These are phyloP conservation scores for Ophiostoma sp. DNA, from an alignment of 2,329 filamentous ascomycete species.

Conservation along the genomic window DNA sequence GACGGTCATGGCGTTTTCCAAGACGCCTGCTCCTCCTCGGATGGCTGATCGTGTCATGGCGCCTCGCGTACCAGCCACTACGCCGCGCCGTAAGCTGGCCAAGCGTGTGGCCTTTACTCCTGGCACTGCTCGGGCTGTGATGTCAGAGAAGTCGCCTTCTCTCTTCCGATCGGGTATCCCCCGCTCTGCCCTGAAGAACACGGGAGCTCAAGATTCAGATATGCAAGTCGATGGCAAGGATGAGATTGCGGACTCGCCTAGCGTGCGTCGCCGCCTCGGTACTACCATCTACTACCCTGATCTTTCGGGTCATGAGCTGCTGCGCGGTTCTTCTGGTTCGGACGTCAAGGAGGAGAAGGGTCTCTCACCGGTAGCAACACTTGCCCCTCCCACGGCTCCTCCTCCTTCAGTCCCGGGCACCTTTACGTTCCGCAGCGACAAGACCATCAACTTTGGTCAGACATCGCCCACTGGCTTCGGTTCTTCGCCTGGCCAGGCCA, in stretches of 20 bases:
- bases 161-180: constrained; percentile 53
- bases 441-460: constrained; percentile 60
- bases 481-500: constrained; percentile 58
- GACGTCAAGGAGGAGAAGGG: not conserved
- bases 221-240: not conserved
- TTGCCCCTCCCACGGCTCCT: constrained; percentile 29
- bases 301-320: constrained; percentile 42
- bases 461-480: constrained; percentile 56
- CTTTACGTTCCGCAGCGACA: constrained; percentile 66
- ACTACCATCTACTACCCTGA: constrained; percentile 54
- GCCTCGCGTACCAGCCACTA: constrained; percentile 56
- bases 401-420: constrained; percentile 53
- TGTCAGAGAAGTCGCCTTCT: constrained; percentile 55
- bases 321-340: not conserved
- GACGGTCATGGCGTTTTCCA: constrained; percentile 36
- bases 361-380: constrained; percentile 22
- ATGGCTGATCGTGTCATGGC: constrained; percentile 56
- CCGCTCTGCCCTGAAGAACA: constrained; percentile 43
- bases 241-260: constrained; percentile 20
- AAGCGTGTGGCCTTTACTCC: constrained; percentile 83
- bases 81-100: constrained; percentile 63
- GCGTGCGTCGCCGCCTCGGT: constrained; percentile 28
- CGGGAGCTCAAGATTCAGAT: not conserved
- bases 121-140: constrained; percentile 56
- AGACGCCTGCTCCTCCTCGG: constrained; percentile 48